Evolutionary conservation across 805 yeast species (phyloP).

Genomic region (Saccharomycopsis guyanensis): DNA sequence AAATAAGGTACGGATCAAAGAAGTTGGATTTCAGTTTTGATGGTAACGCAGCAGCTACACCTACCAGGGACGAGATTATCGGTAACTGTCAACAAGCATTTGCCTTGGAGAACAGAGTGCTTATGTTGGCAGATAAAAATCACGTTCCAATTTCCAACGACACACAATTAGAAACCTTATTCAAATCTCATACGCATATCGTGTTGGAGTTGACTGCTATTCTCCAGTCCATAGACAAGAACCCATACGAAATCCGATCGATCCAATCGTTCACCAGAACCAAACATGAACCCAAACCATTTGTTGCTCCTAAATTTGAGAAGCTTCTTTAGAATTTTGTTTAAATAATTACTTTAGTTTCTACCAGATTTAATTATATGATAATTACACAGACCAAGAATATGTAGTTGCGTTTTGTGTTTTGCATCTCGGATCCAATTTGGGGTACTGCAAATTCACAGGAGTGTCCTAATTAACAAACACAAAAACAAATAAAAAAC

Average conservation of each 20-base stretch:
- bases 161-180: slow-evolving; percentile 12
- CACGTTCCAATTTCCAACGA: slow-evolving; percentile 10
- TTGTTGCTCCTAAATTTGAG: slow-evolving; percentile 16
- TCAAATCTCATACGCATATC: slow-evolving; percentile 3
- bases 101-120: slow-evolving; percentile 31
- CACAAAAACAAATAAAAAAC: too few species aligned
- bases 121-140: slow-evolving; percentile 1
- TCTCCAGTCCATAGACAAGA: background rate
- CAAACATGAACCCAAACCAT: background rate
- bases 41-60: slow-evolving; percentile 63
- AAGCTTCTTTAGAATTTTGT: slow-evolving; percentile 8
- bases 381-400: too few species aligned
- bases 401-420: too few species aligned
- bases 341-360: too few species aligned
- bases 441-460: too few species aligned
- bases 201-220: slow-evolving; percentile 7
- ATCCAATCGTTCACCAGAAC: slow-evolving; percentile 12
- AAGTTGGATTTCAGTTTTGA: slow-evolving; percentile 60
- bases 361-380: too few species aligned
- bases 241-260: slow-evolving; percentile 9
- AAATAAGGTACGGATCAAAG: slow-evolving; percentile 45
- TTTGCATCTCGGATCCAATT: too few species aligned
- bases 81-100: slow-evolving; percentile 74
- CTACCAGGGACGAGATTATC: slow-evolving; percentile 68
- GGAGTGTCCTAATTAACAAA: too few species aligned